A percentile compares a stretch with the other conserved stretches of the same genome.
phyloP scores from a whole-genome alignment of 805 yeast species.

The Wickerhamiella sergipiensis region DNA sequence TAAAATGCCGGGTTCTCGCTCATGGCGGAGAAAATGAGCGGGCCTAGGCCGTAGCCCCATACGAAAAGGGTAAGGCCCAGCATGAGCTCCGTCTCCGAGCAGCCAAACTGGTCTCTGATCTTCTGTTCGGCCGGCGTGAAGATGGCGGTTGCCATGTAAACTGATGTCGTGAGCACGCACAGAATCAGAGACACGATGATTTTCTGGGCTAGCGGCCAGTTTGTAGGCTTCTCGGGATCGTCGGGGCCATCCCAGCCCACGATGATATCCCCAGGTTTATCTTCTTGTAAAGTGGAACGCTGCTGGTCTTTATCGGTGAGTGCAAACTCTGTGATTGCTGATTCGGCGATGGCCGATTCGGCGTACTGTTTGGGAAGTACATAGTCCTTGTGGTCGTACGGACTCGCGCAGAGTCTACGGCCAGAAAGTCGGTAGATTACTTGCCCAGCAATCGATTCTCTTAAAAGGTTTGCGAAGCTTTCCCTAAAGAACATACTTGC shows the following conservation, averaged over 20 bases:
- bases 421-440: no score
- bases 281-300: no score
- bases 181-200: conserved; percentile 28
- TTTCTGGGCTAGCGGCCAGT: conserved; percentile 38
- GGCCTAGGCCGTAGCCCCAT: conserved; percentile 48
- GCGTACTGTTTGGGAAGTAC: no score
- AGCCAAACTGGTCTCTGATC: conserved; percentile 32
- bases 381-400: no score
- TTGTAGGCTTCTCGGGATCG: conserved; percentile 32
- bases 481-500: no score
- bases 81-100: conserved; percentile 32
- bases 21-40: conserved; percentile 41
- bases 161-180: conserved; percentile 34
- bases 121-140: conserved; percentile 40
- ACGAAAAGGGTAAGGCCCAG: conserved; percentile 43
- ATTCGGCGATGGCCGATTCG: no score
- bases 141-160: conserved; percentile 48
- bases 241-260: conserved; percentile 24
- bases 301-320: no score
- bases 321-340: no score
- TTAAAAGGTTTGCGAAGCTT: no score
- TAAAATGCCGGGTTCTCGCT: conserved; percentile 33
- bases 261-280: conserved; percentile 10
- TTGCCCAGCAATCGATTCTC: no score
- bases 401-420: no score